A percentile compares a stretch with the other conserved stretches of the same genome.
These are phyloP conservation scores for Verbena officinalis DNA, from an alignment of 257 asterid genomes.

Conservation along the genomic window DNA sequence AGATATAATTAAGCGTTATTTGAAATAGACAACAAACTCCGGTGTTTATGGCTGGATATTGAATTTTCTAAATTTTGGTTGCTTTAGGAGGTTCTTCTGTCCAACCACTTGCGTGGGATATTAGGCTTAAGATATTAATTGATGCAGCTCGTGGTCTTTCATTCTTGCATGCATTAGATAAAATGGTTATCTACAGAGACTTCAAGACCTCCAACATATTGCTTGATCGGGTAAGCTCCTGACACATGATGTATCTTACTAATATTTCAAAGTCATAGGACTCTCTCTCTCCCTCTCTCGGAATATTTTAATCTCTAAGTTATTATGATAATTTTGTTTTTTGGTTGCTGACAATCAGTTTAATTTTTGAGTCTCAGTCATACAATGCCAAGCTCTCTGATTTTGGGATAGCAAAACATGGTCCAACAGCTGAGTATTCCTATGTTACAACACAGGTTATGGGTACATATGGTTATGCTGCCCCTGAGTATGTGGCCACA, in stretches of 20 bases:
- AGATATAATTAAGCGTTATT: neutral
- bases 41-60: neutral
- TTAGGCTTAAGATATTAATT: constrained; percentile 43
- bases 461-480: constrained; percentile 47
- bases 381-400: constrained; percentile 42
- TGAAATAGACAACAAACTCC: neutral
- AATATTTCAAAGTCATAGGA: neutral
- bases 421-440: constrained; percentile 26
- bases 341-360: neutral
- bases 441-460: constrained; percentile 37
- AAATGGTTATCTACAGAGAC: constrained; percentile 38
- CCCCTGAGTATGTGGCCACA: no score
- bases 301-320: neutral
- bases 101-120: constrained; percentile 42
- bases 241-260: no score
- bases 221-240: constrained; percentile 40
- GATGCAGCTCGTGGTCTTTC: constrained; percentile 52
- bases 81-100: constrained; percentile 27
- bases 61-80: constrained; percentile 18
- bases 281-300: neutral
- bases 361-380: constrained; percentile 26
- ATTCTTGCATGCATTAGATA: constrained; percentile 38
- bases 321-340: neutral
- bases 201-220: constrained; percentile 49
- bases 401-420: constrained; percentile 40